Conservation (phyloP, 73 alveolate species). For the Uronychia setigera region DNA sequence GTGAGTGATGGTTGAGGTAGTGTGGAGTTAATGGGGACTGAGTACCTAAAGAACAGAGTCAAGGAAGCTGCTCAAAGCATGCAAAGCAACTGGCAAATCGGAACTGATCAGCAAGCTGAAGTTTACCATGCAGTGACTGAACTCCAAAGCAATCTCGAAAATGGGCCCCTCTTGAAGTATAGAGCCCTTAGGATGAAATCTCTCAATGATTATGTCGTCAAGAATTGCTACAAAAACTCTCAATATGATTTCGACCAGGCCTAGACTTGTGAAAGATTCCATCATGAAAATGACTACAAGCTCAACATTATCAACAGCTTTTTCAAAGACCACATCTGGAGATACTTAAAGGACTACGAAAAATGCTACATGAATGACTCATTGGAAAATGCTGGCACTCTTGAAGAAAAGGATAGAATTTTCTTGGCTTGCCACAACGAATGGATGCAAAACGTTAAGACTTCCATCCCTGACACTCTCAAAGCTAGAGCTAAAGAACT, state of each 20-base stretch:
- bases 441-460: constrained; percentile 14
- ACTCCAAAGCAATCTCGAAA: constrained; percentile 14
- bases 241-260: constrained; percentile 54
- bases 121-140: constrained; percentile 3
- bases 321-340: constrained; percentile 36
- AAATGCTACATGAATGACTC: constrained; percentile 9
- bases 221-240: constrained; percentile 48
- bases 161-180: constrained; percentile 33
- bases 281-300: constrained; percentile 43
- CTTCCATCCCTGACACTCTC: not conserved
- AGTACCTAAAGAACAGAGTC: no score
- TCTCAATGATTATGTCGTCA: constrained; percentile 24
- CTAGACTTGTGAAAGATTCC: constrained; percentile 40
- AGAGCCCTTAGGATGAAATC: constrained; percentile 26
- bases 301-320: constrained; percentile 34
- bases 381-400: not conserved
- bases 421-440: constrained; percentile 28
- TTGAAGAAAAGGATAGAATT: constrained; percentile 24
- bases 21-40: no score
- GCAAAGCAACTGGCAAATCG: no score
- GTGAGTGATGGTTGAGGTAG: no score
- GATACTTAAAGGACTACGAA: constrained; percentile 28
- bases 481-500: not conserved
- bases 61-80: no score
- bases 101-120: not conserved